Percentiles rank a stretch among this genome's conserved stretches.
Evolutionary conservation across 169 alveolate species (phyloP).

Genomic region (Eimeria tenella): DNA sequence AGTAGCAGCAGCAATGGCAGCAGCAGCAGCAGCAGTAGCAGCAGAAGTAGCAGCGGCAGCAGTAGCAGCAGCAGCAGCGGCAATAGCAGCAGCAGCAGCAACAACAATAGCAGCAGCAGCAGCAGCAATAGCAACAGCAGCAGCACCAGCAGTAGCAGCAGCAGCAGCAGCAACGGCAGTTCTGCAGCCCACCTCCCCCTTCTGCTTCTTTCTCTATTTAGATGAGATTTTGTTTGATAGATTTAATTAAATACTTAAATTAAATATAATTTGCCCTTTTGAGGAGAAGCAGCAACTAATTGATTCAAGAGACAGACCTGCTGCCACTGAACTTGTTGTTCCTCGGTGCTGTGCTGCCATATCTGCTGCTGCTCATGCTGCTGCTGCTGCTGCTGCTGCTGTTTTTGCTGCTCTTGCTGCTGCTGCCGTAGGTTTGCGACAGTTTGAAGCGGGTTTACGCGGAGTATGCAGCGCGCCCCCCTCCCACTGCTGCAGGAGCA

Average conservation of each 20-base stretch:
- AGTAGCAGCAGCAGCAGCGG: background rate
- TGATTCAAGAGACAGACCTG: too few relatives aligned
- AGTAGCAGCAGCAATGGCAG: background rate
- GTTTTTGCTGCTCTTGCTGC: background rate
- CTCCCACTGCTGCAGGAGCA: conserved; percentile 81
- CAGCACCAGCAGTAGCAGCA: background rate
- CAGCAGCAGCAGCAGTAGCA: background rate
- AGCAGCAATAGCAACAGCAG: too few relatives aligned
- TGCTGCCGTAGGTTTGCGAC: conserved; percentile 85
- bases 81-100: too few relatives aligned
- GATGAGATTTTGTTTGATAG: too few relatives aligned
- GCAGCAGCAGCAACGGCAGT: background rate
- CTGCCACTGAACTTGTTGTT: too few relatives aligned
- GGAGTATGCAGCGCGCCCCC: conserved; percentile 82
- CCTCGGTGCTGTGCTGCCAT: background rate
- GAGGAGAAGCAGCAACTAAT: too few relatives aligned
- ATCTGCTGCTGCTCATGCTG: background rate
- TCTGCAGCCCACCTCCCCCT: background rate
- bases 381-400: background rate
- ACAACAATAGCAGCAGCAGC: too few relatives aligned
- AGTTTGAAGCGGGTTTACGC: conserved; percentile 93
- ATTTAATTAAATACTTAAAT: too few relatives aligned
- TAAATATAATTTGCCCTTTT: too few relatives aligned
- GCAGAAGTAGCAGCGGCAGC: background rate
- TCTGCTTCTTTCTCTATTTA: too few relatives aligned